Percentiles rank a stretch among this genome's conserved stretches.
phyloP scores from a whole-genome alignment of 176 grass and related monocot species.

The Carex cristatella region DNA sequence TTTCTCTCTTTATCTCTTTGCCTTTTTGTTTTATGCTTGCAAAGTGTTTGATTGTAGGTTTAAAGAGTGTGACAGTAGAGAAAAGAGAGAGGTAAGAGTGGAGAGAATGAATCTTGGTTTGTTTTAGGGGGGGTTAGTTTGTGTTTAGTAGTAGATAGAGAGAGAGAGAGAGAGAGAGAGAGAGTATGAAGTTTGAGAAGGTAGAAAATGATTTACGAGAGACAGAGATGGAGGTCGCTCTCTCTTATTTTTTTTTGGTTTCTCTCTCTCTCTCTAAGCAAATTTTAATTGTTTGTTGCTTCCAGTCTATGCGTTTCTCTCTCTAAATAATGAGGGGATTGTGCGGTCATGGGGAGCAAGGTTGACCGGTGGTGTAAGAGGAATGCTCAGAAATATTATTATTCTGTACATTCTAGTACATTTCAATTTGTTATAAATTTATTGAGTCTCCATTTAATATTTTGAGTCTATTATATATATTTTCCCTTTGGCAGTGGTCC shows the following conservation, averaged over 20 bases:
- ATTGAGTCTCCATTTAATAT: background rate
- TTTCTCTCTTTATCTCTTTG: background rate
- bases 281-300: conserved; percentile 1
- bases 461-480: background rate
- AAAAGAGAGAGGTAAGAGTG: background rate
- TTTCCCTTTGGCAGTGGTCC: background rate
- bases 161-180: conserved; percentile 1
- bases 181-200: background rate
- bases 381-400: conserved; percentile 51
- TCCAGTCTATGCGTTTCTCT: background rate
- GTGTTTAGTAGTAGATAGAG: conserved; percentile 47
- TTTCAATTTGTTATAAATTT: conserved; percentile 3
- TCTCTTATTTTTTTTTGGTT: background rate
- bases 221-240: background rate
- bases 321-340: conserved; percentile 26
- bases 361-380: conserved; percentile 42
- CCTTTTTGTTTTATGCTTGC: conserved; percentile 6
- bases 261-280: background rate
- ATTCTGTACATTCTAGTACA: conserved; percentile 62
- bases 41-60: conserved; percentile 21
- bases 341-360: conserved; percentile 26
- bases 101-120: background rate
- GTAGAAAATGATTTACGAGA: conserved; percentile 16
- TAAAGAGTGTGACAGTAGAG: conserved; percentile 12
- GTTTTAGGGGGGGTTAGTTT: conserved; percentile 28